phyloP scores from a whole-genome alignment of 345 rosid species.

The Syzygium aromaticum region DNA sequence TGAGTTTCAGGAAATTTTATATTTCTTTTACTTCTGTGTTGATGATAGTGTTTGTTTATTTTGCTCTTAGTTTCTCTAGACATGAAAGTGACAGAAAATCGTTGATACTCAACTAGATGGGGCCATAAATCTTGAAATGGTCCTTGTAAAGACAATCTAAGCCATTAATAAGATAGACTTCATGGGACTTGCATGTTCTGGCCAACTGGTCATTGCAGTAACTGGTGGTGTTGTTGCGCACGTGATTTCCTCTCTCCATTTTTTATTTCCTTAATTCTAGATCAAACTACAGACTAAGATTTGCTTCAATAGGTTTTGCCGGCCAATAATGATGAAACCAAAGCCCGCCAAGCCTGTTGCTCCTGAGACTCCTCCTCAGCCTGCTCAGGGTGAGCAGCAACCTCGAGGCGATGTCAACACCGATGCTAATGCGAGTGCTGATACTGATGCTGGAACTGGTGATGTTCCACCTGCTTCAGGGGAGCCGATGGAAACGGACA shows the following conservation, averaged over 20 bases:
- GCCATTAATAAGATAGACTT: background rate
- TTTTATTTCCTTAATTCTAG: background rate
- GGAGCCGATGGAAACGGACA: conserved; percentile 79
- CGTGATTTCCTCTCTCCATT: background rate
- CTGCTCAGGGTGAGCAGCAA: conserved; percentile 40
- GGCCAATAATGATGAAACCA: conserved; percentile 88
- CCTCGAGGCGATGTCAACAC: conserved; percentile 19
- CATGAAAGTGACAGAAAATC: background rate
- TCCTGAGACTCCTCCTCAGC: conserved; percentile 53
- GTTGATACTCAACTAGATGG: background rate
- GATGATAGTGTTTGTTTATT: background rate
- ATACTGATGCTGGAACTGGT: conserved; percentile 13
- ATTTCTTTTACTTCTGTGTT: background rate
- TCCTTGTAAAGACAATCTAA: background rate
- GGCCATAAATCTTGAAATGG: background rate
- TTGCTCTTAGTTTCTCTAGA: background rate
- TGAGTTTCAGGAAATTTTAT: background rate
- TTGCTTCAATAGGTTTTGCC: conserved; percentile 46
- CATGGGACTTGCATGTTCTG: background rate
- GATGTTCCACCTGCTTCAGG: conserved; percentile 33
- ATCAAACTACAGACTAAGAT: background rate
- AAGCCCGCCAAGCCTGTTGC: conserved; percentile 64
- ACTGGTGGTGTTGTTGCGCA: background rate
- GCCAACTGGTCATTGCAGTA: background rate
- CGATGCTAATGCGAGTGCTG: conserved; percentile 7